Evolutionary conservation across 768 basidiomycete genomes (phyloP).

Genomic region (Agrocybe chaxingu): DNA sequence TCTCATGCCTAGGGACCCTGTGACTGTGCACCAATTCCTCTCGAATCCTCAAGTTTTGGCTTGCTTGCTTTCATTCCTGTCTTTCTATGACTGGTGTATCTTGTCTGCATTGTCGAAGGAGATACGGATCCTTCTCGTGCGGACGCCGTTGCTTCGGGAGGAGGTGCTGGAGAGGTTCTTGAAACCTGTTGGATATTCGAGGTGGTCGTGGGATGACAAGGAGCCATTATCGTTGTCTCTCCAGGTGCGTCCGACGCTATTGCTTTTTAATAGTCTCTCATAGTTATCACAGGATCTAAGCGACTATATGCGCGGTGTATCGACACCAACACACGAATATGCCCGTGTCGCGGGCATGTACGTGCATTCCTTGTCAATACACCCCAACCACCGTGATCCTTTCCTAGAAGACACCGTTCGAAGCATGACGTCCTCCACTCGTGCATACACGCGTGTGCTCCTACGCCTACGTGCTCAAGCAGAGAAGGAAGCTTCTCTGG

Average conservation of each 20-base stretch:
- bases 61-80: constrained; percentile 52
- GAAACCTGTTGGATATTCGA: constrained; percentile 65
- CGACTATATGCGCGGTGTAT: constrained; percentile 78
- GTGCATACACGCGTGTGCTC: constrained; percentile 79
- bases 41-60: constrained; percentile 49
- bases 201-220: constrained; percentile 57
- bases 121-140: constrained; percentile 46
- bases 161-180: constrained; percentile 67
- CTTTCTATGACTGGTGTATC: constrained; percentile 72
- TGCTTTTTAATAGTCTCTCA: constrained; percentile 8
- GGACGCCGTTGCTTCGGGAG: constrained; percentile 53
- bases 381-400: constrained; percentile 39
- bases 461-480: constrained; percentile 77
- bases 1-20: constrained; percentile 13
- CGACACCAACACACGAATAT: constrained; percentile 72
- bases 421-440: constrained; percentile 55
- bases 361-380: constrained; percentile 46
- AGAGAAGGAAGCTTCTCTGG: constrained; percentile 44
- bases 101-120: constrained; percentile 56
- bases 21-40: constrained; percentile 49
- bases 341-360: constrained; percentile 55
- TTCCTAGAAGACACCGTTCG: constrained; percentile 40
- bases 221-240: constrained; percentile 67
- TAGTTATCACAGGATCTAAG: constrained; percentile 59
- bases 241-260: constrained; percentile 41